Conservation (phyloP, 352 stramenopile genomes). For the Globisporangium acanthophoron region DNA sequence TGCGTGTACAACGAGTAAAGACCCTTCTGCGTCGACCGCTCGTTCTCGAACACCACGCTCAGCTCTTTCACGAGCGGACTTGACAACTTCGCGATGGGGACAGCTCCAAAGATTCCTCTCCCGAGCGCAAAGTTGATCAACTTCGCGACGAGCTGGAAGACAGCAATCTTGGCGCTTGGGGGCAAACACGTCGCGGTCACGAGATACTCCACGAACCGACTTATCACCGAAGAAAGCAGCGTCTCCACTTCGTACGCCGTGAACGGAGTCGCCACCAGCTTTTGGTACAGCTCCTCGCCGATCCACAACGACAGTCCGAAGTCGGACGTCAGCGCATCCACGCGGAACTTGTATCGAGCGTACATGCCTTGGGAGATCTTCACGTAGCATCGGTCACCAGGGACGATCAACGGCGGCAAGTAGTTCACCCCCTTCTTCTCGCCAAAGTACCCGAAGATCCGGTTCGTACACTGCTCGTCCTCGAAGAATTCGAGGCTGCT, state of each 20-base stretch:
- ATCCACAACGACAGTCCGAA: slow-evolving; percentile 77
- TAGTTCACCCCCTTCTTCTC: slow-evolving; percentile 68
- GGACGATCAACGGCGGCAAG: slow-evolving; percentile 52
- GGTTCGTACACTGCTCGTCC: slow-evolving; percentile 53
- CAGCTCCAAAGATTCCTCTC: slow-evolving; percentile 39
- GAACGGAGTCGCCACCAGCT: slow-evolving; percentile 40
- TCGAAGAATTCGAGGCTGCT: slow-evolving; percentile 68
- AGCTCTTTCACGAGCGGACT: slow-evolving; percentile 39
- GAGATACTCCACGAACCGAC: slow-evolving; percentile 45
- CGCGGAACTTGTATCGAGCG: slow-evolving; percentile 76
- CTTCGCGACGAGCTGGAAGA: slow-evolving; percentile 53
- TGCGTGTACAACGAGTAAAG: slow-evolving; percentile 65
- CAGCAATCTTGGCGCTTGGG: slow-evolving; percentile 37
- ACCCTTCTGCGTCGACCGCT: slow-evolving; percentile 51
- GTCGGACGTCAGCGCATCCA: slow-evolving; percentile 57
- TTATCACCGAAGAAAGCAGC: slow-evolving; percentile 42
- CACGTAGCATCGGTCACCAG: slow-evolving; percentile 59
- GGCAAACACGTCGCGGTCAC: slow-evolving; percentile 28
- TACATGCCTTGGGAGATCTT: slow-evolving; percentile 57
- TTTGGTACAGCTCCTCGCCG: slow-evolving; percentile 59
- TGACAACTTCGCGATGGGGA: slow-evolving; percentile 57
- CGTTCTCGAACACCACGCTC: slow-evolving; percentile 57
- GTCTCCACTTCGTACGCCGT: slow-evolving; percentile 60
- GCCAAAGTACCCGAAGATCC: slow-evolving; percentile 71
- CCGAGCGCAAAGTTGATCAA: slow-evolving; percentile 63